Evolutionary conservation across 768 basidiomycete species (phyloP), one percentile per base, ranked within the genome.

Genomic region (Russula compacta): DNA sequence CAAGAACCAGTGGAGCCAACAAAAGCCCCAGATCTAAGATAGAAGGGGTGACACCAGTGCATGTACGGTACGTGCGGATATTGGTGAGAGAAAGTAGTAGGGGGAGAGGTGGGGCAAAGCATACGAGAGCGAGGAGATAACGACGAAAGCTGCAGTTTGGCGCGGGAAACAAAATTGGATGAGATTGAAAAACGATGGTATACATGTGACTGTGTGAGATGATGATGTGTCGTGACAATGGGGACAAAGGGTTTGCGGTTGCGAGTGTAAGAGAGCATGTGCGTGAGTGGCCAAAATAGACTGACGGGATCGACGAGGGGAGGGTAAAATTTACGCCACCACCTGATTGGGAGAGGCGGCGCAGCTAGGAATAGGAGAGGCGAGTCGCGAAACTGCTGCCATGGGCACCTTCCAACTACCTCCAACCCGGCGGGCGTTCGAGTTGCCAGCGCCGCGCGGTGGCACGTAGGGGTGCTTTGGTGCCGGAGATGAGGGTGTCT

Each of bases 121-220:
- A 58, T 63, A 54, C 46, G 61, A 63, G 17, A 58, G 61, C 61
- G n/a, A 62, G 43, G 42, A 33, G 39, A 58, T 48, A 58, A 58
- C 40, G 40, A 58, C 61, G 56, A 63, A 63, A 63, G 57, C 58
- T 39, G 52, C 39, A 54, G 46, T 58, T 49, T 32, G 60, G 50
- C 4, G 11, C 33, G 43, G 21, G 29, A 15, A 21, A 4, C 21
- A 53, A 24, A 29, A 29, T 29, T 29, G 24, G 24, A 58, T 54
- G 61, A 53, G 38, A 8, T 21, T 29, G 46, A 24, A 21, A 29
- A 29, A 53, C 46, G 33, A 29, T 54, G 35, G 40, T 58, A 53
- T 58, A 53, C 56, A 58, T n/a, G n/a, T 58, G 51, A 29, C 36
- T 39, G 40, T 39, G 33, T 11, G n/a, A 56, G 40, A 46, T 21